These are phyloP conservation scores for Lyophyllum shimeji DNA, from an alignment of 768 basidiomycete species.

Conservation along the genomic window DNA sequence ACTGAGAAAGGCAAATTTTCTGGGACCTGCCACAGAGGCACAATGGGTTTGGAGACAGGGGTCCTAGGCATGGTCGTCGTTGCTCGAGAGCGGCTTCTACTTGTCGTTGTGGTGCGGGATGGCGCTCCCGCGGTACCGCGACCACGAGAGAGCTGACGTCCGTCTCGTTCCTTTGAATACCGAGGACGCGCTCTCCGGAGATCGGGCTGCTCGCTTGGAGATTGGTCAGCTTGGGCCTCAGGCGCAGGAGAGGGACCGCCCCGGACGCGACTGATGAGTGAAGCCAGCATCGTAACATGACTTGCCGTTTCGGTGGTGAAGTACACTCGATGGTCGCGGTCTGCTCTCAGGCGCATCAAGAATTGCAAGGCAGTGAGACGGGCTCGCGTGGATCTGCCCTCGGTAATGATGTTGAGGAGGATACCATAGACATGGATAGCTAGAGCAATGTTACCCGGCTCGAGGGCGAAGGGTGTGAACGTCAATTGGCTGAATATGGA, in stretches of 20 bases:
- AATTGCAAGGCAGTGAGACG: slow-evolving; percentile 80
- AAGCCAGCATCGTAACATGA: slow-evolving; percentile 56
- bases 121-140: slow-evolving; percentile 39
- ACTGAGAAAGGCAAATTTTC: slow-evolving; percentile 61
- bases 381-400: slow-evolving; percentile 54
- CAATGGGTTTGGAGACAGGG: slow-evolving; percentile 36
- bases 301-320: slow-evolving; percentile 63
- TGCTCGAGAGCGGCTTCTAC: slow-evolving; percentile 24
- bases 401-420: slow-evolving; percentile 46
- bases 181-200: slow-evolving; percentile 47
- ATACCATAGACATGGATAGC: slow-evolving; percentile 53
- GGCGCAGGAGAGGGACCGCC: slow-evolving; percentile 12
- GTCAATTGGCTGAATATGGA: slow-evolving; percentile 67
- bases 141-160: slow-evolving; percentile 42
- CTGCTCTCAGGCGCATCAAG: slow-evolving; percentile 84
- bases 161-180: slow-evolving; percentile 48
- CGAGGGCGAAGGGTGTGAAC: slow-evolving; percentile 63
- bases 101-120: slow-evolving; percentile 24
- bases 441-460: slow-evolving; percentile 45
- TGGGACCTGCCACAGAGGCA: slow-evolving; percentile 67
- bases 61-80: slow-evolving; percentile 28
- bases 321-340: slow-evolving; percentile 86
- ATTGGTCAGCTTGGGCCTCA: slow-evolving; percentile 14
- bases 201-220: slow-evolving; percentile 23
- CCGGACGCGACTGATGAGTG: slow-evolving; percentile 57